A percentile compares a stretch with the other conserved stretches of the same genome.
These are phyloP conservation scores for Skeletonema costatum DNA, from an alignment of 108 stramenopile genomes.

Conservation along the genomic window DNA sequence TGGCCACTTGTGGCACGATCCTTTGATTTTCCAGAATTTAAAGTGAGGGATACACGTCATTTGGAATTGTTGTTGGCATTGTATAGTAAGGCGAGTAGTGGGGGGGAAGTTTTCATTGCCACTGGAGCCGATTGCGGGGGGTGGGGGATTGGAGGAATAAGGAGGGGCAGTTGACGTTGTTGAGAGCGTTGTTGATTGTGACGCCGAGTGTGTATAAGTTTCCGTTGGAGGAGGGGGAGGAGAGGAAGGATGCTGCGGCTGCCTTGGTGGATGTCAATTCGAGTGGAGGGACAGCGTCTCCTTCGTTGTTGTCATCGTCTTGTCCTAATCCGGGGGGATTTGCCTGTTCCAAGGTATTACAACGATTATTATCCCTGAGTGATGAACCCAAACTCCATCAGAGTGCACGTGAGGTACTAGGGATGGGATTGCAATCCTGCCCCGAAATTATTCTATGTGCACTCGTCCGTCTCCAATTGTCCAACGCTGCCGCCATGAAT, in stretches of 20 bases:
- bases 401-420: conserved; percentile 74
- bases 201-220: conserved; percentile 72
- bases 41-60: conserved; percentile 70
- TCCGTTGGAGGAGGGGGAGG: conserved; percentile 63
- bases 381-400: conserved; percentile 76
- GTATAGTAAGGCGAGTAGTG: conserved; percentile 62
- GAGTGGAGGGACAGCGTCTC: not conserved
- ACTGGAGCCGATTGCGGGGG: conserved; percentile 54
- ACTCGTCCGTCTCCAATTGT: conserved; percentile 60
- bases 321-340: conserved; percentile 68
- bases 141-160: conserved; percentile 74
- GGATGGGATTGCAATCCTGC: conserved; percentile 67
- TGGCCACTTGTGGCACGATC: conserved; percentile 80
- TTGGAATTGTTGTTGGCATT: conserved; percentile 76
- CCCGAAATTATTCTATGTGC: conserved; percentile 85
- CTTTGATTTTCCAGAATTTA: conserved; percentile 89
- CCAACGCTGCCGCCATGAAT: conserved; percentile 19
- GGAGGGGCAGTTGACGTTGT: conserved; percentile 79
- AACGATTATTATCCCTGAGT: conserved; percentile 73
- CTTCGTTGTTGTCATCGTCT: conserved; percentile 3
- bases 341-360: conserved; percentile 75
- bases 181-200: conserved; percentile 65
- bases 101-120: conserved; percentile 49
- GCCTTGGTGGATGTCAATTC: conserved; percentile 5
- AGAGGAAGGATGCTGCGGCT: conserved; percentile 72